These are phyloP conservation scores for Artemisia annua DNA, from an alignment of 129 eudicot species.

Conservation along the genomic window DNA sequence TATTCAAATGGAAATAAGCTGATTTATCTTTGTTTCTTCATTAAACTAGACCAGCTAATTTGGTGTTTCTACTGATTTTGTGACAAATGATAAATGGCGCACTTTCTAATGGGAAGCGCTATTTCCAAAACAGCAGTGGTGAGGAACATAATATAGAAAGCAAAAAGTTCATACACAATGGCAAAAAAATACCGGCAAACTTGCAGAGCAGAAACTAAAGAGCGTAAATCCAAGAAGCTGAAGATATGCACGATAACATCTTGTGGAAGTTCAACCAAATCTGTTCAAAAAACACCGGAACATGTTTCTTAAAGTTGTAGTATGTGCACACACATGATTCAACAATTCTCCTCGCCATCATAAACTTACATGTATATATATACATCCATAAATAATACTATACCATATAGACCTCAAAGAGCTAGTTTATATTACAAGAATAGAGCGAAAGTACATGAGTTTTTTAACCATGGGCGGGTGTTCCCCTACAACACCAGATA, in stretches of 20 bases:
- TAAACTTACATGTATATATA: neutral
- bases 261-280: conserved; percentile 47
- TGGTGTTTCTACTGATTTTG: too few relatives aligned
- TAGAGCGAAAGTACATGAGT: too few relatives aligned
- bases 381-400: neutral
- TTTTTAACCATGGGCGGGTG: too few relatives aligned
- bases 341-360: neutral
- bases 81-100: too few relatives aligned
- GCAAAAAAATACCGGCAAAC: conserved; percentile 67
- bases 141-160: neutral
- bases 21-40: neutral
- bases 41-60: neutral
- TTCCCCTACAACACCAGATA: too few relatives aligned
- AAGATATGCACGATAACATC: conserved; percentile 81
- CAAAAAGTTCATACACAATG: neutral
- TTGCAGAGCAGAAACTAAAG: conserved; percentile 63
- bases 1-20: neutral
- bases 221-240: conserved; percentile 71
- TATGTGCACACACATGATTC: too few relatives aligned
- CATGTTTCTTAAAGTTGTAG: too few relatives aligned
- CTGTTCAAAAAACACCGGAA: conserved; percentile 27
- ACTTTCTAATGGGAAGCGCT: too few relatives aligned
- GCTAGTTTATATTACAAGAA: too few relatives aligned
- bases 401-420: too few relatives aligned
- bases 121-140: neutral